These are phyloP conservation scores for Fraxinus excelsior DNA, from an alignment of 257 asterid species.

Conservation along the genomic window DNA sequence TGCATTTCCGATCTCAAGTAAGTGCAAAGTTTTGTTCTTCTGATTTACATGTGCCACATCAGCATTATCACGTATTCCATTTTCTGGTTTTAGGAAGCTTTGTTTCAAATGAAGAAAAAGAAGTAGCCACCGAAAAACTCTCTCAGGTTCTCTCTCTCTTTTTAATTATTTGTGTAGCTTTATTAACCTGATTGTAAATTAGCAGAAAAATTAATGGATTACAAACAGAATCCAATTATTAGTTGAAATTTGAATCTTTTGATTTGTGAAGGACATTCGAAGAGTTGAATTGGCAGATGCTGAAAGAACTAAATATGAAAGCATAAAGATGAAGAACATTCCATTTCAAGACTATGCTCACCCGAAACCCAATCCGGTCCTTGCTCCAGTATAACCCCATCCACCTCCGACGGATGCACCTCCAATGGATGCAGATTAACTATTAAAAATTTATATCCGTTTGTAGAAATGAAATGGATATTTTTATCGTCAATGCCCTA, in stretches of 20 bases:
- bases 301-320: background rate
- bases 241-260: background rate
- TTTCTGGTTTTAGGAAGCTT: slow-evolving; percentile 3
- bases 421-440: no score
- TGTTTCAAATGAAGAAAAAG: background rate
- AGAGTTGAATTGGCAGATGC: background rate
- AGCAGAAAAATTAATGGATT: no score
- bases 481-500: no score
- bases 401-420: no score
- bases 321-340: background rate
- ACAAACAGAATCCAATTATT: no score
- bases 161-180: no score
- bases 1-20: slow-evolving; percentile 1
- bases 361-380: no score
- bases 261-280: slow-evolving; percentile 2
- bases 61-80: background rate
- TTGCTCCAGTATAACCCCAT: no score
- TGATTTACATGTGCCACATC: no score
- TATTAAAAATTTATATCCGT: no score
- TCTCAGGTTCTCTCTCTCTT: background rate
- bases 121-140: background rate
- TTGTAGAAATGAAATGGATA: no score
- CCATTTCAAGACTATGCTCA: background rate
- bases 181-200: background rate
- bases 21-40: background rate